Evolutionary conservation across 768 basidiomycete genomes (phyloP).

Genomic region (Mycena epipterygia): DNA sequence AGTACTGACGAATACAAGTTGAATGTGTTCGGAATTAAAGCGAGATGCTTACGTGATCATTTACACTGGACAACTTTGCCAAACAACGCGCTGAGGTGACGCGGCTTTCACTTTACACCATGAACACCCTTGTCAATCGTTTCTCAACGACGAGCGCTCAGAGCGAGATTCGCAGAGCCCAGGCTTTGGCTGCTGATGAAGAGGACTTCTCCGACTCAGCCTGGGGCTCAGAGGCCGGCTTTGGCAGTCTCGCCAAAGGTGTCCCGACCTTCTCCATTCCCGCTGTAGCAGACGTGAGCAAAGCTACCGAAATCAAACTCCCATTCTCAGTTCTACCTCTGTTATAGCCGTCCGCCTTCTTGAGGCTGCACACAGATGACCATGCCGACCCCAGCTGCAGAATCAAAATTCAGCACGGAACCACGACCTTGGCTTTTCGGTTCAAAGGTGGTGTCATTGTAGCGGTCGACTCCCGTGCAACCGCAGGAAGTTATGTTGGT

Average conservation of each 20-base stretch:
- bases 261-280: conserved; percentile 82
- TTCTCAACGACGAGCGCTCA: conserved; percentile 71
- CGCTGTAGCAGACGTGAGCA: conserved; percentile 80
- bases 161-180: conserved; percentile 64
- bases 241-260: conserved; percentile 80
- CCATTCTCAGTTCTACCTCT: background rate
- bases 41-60: too few relatives aligned
- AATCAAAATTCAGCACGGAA: conserved; percentile 99
- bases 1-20: too few relatives aligned
- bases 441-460: conserved; percentile 98
- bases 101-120: conserved; percentile 51
- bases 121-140: conserved; percentile 79
- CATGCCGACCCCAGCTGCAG: conserved; percentile 93
- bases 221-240: conserved; percentile 90
- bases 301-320: background rate
- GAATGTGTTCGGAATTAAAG: too few relatives aligned
- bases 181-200: conserved; percentile 66
- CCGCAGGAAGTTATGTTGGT: conserved; percentile 98
- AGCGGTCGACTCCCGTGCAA: conserved; percentile 99
- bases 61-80: background rate
- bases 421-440: conserved; percentile 97
- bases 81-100: conserved; percentile 31
- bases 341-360: conserved; percentile 89
- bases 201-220: conserved; percentile 74
- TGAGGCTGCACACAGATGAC: conserved; percentile 95